Percentiles rank a stretch among this genome's conserved stretches.
These are phyloP conservation scores for Penicillium arizonense DNA, from an alignment of 495 filamentous ascomycete species.

Conservation along the genomic window DNA sequence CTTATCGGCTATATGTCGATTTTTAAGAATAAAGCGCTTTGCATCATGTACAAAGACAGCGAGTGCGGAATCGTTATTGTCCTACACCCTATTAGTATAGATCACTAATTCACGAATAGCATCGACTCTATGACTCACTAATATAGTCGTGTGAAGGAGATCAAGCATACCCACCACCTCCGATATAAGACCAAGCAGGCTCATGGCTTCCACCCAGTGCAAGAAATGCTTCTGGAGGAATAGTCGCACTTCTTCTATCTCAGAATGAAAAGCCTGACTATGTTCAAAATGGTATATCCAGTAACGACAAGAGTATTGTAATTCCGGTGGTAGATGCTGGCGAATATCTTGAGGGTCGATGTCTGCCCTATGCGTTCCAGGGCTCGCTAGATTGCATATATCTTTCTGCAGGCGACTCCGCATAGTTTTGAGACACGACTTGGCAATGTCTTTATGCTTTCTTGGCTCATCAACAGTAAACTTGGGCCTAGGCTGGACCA, in stretches of 20 bases:
- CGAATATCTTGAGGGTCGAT: slow-evolving; percentile 17
- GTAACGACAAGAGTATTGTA: slow-evolving; percentile 40
- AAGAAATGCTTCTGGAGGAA: slow-evolving; percentile 30
- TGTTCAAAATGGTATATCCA: slow-evolving; percentile 15
- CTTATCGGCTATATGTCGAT: too few species aligned
- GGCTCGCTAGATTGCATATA: slow-evolving; percentile 32
- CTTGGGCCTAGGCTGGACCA: slow-evolving; percentile 11
- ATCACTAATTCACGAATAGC: too few species aligned
- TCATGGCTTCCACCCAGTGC: too few species aligned
- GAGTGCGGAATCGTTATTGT: too few species aligned
- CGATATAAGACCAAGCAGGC: too few species aligned
- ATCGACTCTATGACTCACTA: too few species aligned
- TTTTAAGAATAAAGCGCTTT: too few species aligned
- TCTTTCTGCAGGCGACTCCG: slow-evolving; percentile 25
- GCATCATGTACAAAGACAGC: too few species aligned
- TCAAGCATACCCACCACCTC: too few species aligned
- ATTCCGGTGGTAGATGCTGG: slow-evolving; percentile 22
- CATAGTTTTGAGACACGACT: slow-evolving; percentile 30
- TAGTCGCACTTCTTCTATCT: slow-evolving; percentile 20
- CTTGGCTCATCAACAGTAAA: slow-evolving; percentile 17
- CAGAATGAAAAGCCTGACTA: slow-evolving; percentile 18
- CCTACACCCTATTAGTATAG: too few species aligned
- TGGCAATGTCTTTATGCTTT: slow-evolving; percentile 8
- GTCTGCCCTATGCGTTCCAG: slow-evolving; percentile 19
- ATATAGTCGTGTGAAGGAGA: too few species aligned